These are phyloP conservation scores for Physcomitrium patens DNA, from an alignment of 225 moss, liverwort and hornwort genomes.

Conservation along the genomic window DNA sequence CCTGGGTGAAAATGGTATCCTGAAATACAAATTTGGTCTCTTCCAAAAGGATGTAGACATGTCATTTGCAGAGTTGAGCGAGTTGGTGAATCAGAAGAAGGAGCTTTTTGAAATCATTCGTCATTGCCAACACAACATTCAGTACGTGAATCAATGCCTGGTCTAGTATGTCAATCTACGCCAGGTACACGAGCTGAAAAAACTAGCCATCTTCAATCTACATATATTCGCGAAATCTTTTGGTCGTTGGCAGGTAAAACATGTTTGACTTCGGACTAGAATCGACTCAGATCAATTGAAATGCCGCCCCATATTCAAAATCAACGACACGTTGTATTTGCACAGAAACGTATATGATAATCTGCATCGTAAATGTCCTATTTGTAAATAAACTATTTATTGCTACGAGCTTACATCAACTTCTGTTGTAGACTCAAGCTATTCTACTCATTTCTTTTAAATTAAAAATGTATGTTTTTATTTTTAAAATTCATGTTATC, in stretches of 20 bases:
- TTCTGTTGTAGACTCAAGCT: too few species aligned
- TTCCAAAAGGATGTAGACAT: constrained; percentile 78
- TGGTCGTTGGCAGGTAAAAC: neutral
- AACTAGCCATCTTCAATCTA: neutral
- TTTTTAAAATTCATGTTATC: too few species aligned
- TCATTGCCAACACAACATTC: constrained; percentile 67
- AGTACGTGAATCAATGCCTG: constrained; percentile 32
- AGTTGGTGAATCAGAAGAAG: constrained; percentile 67
- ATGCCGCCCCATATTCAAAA: neutral
- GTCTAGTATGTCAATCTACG: neutral
- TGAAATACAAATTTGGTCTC: constrained; percentile 64
- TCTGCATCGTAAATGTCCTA: neutral
- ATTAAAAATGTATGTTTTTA: too few species aligned
- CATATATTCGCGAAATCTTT: too few species aligned
- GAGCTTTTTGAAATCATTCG: constrained; percentile 83
- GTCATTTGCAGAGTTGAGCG: constrained; percentile 63
- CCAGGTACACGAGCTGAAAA: too few species aligned
- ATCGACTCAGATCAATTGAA: neutral
- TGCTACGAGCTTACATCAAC: neutral
- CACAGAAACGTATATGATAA: neutral
- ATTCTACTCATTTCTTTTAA: too few species aligned
- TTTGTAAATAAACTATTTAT: neutral
- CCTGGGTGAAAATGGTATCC: constrained; percentile 77
- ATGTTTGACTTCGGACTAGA: neutral
- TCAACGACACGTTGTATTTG: constrained; percentile 3